Percentiles rank a stretch among this genome's conserved stretches.
These are phyloP conservation scores for Phytomonas sp. DNA, from an alignment of 208 protist genomes.

Conservation along the genomic window DNA sequence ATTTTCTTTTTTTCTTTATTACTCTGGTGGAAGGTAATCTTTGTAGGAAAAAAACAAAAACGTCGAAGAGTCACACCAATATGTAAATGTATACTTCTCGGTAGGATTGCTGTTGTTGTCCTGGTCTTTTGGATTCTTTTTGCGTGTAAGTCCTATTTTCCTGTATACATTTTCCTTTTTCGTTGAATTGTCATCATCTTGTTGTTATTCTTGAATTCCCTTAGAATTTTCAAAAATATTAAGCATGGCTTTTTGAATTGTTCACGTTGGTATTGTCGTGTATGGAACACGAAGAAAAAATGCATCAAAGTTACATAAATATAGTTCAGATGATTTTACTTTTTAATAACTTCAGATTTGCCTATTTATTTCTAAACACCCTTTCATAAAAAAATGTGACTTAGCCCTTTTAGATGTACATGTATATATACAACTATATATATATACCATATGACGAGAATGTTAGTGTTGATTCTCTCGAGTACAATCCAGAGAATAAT, in stretches of 20 bases:
- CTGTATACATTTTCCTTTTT: conserved; percentile 10
- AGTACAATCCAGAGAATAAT: background rate
- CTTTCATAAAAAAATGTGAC: background rate
- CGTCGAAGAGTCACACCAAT: background rate
- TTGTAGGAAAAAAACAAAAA: background rate
- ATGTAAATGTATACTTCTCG: background rate
- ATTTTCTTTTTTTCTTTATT: conserved; percentile 12
- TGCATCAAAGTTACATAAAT: background rate
- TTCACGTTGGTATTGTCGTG: background rate
- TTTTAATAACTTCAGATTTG: background rate
- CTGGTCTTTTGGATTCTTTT: background rate
- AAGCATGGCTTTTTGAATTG: background rate
- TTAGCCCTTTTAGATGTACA: background rate
- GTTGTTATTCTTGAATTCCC: conserved; percentile 9
- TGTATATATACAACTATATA: background rate
- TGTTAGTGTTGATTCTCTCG: background rate
- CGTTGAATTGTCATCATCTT: conserved; percentile 6
- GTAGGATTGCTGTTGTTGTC: background rate
- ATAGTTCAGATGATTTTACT: background rate
- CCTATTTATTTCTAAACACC: background rate
- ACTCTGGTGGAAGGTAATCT: conserved; percentile 3
- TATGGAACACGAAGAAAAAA: conserved; percentile 5
- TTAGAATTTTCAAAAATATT: background rate
- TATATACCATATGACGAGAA: background rate
- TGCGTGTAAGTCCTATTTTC: conserved; percentile 7